A percentile compares a stretch with the other conserved stretches of the same genome.
Conservation (phyloP, 805 yeast species). For the Saccharomycopsis selenospora region DNA sequence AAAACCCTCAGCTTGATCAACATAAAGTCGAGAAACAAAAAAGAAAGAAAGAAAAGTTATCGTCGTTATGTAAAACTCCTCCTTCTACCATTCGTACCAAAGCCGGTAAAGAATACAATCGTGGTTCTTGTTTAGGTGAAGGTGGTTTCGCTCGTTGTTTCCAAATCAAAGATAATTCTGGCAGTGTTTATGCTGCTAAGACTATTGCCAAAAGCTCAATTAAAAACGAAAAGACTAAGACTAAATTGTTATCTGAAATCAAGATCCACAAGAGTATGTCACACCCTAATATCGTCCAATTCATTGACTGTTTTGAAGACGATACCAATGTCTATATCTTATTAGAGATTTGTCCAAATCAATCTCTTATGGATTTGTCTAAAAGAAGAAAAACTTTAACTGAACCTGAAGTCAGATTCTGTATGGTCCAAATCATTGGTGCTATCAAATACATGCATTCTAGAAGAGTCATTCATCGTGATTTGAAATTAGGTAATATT, state of each 20-base stretch:
- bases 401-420: conserved; percentile 87
- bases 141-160: conserved; percentile 99
- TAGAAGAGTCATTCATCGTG: conserved; percentile 91
- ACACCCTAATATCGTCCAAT: conserved; percentile 87
- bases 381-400: conserved; percentile 76
- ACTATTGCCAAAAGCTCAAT: conserved; percentile 96
- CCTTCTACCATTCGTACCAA: conserved; percentile 87
- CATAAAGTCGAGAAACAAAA: conserved; percentile 34
- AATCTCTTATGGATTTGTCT: conserved; percentile 86
- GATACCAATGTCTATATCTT: conserved; percentile 88
- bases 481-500: conserved; percentile 90
- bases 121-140: conserved; percentile 90
- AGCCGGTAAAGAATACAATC: conserved; percentile 78
- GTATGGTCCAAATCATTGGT: conserved; percentile 88
- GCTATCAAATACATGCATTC: conserved; percentile 90
- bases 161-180: conserved; percentile 87
- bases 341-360: conserved; percentile 91
- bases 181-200: conserved; percentile 88
- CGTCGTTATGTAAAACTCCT: conserved; percentile 91
- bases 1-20: conserved; percentile 20
- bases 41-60: conserved; percentile 82
- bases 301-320: conserved; percentile 95
- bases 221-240: conserved; percentile 80
- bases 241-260: conserved; percentile 81
- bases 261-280: conserved; percentile 86